Base-by-base conservation (phyloP, 164 flowering plant genomes). In the Vitis rotundifolia region DNA sequence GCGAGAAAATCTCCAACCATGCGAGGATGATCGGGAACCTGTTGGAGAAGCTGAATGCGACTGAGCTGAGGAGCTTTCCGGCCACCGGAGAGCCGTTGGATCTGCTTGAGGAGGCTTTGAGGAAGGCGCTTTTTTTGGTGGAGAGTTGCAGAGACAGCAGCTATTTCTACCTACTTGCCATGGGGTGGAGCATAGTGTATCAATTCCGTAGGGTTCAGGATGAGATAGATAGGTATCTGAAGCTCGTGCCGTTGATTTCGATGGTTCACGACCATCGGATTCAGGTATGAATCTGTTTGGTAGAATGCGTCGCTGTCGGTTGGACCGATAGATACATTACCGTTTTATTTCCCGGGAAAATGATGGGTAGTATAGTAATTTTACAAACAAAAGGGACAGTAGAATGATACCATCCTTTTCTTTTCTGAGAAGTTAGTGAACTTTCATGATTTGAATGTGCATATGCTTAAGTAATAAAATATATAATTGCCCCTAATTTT, bases 171-270 rank as follows among this genome's bases (percentile, higher is more conserved):
- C 56, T 85, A 60, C 72, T 85, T 13, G 82, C 88, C 19, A 80
- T 79, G 82, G 88, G 86, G n/a, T 83, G 89, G 86, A 78, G 50
- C 65, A 57, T 77, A 0, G 85, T 83, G 56, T 83, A 83, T 69
- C 83, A 80, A 59, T 83, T 86, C 75, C 67, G 84, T 5, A 63
- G 60, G 19, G 76, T 58, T 3, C 84, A 86, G 67, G 49, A 44
- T 22, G 89, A 86, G 76, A 83, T 86, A 53, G 89, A 86, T 67
- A 75, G 82, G 0, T 76, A 75, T 29, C 67, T 83, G 4, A 70
- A 71, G 64, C 68, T 82, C 37, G 68, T 80, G 13, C 83, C 86
- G 6, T 51, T 83, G 72, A 76, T 80, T 60, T 57, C 83, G 6
- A 76, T 85, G 55, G 82, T 80, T 56, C 72, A 78, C 49, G 74